These are phyloP conservation scores for Penicillium alfredii DNA, from an alignment of 495 filamentous ascomycete species.

Conservation along the genomic window DNA sequence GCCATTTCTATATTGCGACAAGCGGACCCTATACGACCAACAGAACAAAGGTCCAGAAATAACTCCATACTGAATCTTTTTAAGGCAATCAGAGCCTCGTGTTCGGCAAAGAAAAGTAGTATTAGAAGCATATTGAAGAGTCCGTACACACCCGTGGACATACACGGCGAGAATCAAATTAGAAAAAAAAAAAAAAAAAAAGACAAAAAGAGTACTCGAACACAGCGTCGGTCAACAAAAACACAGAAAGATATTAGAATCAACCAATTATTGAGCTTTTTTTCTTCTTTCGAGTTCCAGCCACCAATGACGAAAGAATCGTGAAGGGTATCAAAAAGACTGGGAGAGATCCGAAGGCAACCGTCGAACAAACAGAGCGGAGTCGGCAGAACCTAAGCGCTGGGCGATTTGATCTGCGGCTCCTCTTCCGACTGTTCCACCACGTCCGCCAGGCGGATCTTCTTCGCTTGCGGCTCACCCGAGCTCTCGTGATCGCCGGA, in stretches of 20 bases:
- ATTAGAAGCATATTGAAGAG: constrained; percentile 24
- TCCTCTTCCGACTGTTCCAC: constrained; percentile 37
- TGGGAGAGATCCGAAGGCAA: constrained; percentile 30
- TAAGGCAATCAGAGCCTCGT: no score
- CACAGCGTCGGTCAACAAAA: background rate
- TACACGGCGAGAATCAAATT: constrained; percentile 16
- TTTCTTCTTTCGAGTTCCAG: constrained; percentile 19
- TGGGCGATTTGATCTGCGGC: constrained; percentile 35
- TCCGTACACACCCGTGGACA: constrained; percentile 16
- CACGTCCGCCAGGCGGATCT: constrained; percentile 39
- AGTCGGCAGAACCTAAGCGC: constrained; percentile 11
- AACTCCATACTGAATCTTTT: no score
- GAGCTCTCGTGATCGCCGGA: constrained; percentile 24
- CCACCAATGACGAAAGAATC: constrained; percentile 33
- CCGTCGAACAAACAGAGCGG: background rate
- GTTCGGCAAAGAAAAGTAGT: no score
- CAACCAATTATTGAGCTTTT: constrained; percentile 20
- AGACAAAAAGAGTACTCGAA: background rate
- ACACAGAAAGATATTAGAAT: constrained; percentile 12
- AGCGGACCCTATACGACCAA: no score
- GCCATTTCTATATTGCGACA: no score
- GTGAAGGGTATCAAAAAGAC: constrained; percentile 45
- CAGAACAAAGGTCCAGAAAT: constrained; percentile 8
- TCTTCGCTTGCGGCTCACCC: constrained; percentile 42
- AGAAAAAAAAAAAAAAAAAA: constrained; percentile 6